These are phyloP conservation scores for Hsuehochloa calcarea DNA, from an alignment of 176 grass and related monocot species.

Conservation along the genomic window DNA sequence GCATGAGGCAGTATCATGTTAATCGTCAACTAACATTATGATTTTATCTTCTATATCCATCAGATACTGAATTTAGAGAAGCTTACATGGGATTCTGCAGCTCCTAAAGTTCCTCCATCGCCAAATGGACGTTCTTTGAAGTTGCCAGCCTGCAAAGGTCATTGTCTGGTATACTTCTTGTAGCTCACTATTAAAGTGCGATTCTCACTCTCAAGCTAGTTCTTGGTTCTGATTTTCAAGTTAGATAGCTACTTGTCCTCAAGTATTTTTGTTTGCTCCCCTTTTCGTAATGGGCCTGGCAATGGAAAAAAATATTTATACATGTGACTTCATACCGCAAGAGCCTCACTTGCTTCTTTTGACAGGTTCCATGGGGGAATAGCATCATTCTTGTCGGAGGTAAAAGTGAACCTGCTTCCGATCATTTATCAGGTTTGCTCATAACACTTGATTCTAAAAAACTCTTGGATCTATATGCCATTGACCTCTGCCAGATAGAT, in stretches of 20 bases:
- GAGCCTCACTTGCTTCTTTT: conserved; percentile 1
- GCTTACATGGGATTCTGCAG: conserved; percentile 64
- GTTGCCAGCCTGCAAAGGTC: conserved; percentile 91
- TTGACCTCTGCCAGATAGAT: conserved; percentile 1
- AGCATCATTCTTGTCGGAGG: conserved; percentile 83
- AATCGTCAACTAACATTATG: conserved; percentile 3
- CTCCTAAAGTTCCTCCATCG: conserved; percentile 55
- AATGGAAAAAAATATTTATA: conserved; percentile 15
- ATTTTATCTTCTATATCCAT: conserved; percentile 21
- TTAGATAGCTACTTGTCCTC: background rate
- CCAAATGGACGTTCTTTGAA: conserved; percentile 48
- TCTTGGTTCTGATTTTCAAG: background rate
- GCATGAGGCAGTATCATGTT: conserved; percentile 5
- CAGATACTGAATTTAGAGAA: conserved; percentile 94
- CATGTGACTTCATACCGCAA: background rate
- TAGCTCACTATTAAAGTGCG: conserved; percentile 30
- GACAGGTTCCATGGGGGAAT: conserved; percentile 79
- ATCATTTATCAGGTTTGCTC: conserved; percentile 72
- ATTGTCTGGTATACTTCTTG: conserved; percentile 77
- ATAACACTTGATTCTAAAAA: conserved; percentile 18
- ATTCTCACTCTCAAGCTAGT: conserved; percentile 5
- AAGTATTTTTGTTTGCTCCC: background rate
- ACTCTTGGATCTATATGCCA: background rate
- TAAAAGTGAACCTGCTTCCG: conserved; percentile 79
- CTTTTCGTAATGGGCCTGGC: background rate